A percentile compares a stretch with the other conserved stretches of the same genome.
These are phyloP conservation scores for Leptographium lundbergii DNA, from an alignment of 2,329 filamentous ascomycete genomes.

Conservation along the genomic window DNA sequence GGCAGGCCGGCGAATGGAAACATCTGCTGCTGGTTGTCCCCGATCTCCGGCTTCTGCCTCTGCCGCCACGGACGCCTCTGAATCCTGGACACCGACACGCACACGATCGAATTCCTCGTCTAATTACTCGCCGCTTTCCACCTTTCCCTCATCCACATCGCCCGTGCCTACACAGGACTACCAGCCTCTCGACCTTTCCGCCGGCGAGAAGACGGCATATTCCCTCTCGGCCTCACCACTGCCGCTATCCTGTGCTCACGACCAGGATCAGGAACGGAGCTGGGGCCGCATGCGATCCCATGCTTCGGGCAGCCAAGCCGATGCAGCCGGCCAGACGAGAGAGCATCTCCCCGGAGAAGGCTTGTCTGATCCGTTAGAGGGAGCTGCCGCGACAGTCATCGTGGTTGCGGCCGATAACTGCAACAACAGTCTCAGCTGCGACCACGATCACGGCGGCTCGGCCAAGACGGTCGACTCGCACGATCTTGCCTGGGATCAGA, in stretches of 20 bases:
- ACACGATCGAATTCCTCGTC: conserved; percentile 7
- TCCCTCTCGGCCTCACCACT: background rate
- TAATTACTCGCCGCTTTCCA: conserved; percentile 3
- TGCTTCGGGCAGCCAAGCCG: background rate
- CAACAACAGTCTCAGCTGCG: background rate
- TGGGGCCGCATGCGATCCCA: background rate
- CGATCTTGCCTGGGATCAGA: conserved; percentile 17
- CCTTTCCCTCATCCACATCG: conserved; percentile 7
- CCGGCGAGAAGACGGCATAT: background rate
- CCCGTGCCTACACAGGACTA: background rate
- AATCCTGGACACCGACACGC: conserved; percentile 5
- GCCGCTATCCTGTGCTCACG: background rate
- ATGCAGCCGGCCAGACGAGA: background rate
- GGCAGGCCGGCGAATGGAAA: background rate
- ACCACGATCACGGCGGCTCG: background rate
- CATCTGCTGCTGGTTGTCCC: background rate
- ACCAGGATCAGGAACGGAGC: background rate
- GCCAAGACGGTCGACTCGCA: conserved; percentile 9
- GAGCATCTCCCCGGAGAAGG: background rate
- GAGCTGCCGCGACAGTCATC: background rate
- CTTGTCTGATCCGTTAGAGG: background rate
- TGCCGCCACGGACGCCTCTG: conserved; percentile 1
- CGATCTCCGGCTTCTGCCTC: background rate
- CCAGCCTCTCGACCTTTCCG: background rate
- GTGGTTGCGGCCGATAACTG: too few species aligned